Conservation (phyloP, 73 alveolate genomes). For the Tetrahymena thermophila region DNA sequence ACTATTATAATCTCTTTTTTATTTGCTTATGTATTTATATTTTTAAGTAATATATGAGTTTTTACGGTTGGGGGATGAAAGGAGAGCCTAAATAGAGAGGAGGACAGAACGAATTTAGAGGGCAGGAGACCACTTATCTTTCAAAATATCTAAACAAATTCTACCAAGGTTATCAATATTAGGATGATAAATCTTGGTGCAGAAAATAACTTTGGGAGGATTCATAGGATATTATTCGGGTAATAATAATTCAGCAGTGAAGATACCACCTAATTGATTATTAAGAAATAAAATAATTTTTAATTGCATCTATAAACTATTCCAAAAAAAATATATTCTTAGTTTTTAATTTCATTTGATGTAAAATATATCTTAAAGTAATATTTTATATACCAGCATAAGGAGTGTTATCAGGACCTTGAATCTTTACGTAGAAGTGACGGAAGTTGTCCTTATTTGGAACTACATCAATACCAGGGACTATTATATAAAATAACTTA, state of each 20-base stretch:
- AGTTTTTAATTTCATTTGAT: not conserved
- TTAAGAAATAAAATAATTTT: not conserved
- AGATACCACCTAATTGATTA: slow-evolving; percentile 66
- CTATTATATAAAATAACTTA: not conserved
- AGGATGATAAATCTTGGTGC: slow-evolving; percentile 92
- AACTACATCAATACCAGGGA: slow-evolving; percentile 36
- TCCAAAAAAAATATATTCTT: not conserved
- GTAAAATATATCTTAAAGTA: not conserved
- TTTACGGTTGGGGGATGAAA: slow-evolving; percentile 76
- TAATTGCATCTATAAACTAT: not conserved
- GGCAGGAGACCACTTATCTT: slow-evolving; percentile 94
- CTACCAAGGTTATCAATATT: slow-evolving; percentile 87
- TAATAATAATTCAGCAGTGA: slow-evolving; percentile 66
- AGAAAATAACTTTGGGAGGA: slow-evolving; percentile 87
- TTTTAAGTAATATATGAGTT: not conserved
- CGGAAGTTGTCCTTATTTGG: slow-evolving; percentile 30
- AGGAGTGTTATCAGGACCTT: slow-evolving; percentile 41
- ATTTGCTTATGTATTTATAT: not conserved
- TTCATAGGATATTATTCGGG: slow-evolving; percentile 90
- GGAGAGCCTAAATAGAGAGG: slow-evolving; percentile 74
- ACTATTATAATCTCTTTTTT: not conserved
- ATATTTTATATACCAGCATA: not conserved
- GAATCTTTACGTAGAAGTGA: slow-evolving; percentile 27
- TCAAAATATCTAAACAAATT: slow-evolving; percentile 84
- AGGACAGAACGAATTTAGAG: slow-evolving; percentile 82